Base-by-base conservation (phyloP, 2,329 filamentous ascomycete genomes). In the Rosellinia necatrix region DNA sequence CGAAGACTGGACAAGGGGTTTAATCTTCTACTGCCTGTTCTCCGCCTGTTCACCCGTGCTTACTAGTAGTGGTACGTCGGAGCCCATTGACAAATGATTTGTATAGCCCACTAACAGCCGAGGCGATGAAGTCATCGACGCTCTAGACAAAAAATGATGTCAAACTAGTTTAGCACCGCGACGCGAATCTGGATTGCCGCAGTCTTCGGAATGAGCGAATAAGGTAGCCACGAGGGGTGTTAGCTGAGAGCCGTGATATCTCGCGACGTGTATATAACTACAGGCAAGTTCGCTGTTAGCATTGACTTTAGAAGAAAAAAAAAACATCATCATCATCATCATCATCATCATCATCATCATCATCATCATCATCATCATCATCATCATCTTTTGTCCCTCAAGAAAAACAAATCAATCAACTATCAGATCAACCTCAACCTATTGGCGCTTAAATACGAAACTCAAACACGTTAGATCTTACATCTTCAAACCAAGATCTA, bases 81-180 rank as follows among this genome's bases (percentile, higher is more conserved):
- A 30, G 38, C 35, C 34, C 35, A 50, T 54, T 58, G 55, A 58
- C 55, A 58, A 58, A 58, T 58, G n/a, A n/a, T n/a, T n/a, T n/a
- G n/a, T n/a, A n/a, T n/a, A 25, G 40, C 24, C 25, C 32, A 21
- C 40, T 21, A 30, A 40, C 25, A 15, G 42, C 24, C 37, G 40
- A 32, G 35, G 22, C 41, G 35, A 58, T 58, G 56, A 58, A 50
- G 56, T 58, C 56, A 58, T 58, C 54, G 50, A 34, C 21, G 3
- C n/a, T 43, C 21, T 6, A 25, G 25, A 30, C 17, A 24, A 17
- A 49, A 32, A 46, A 47, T 24, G 46, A 49, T 37, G 29, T 27
- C 40, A 32, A 46, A 34, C 55, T 27, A 25, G 22, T 27, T n/a
- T 46, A 48, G 37, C 50, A 21, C n/a, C 19, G 44, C 43, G 38